Evolutionary conservation across 495 filamentous ascomycete species (phyloP).

Genomic region (Trichocladium antarcticum): DNA sequence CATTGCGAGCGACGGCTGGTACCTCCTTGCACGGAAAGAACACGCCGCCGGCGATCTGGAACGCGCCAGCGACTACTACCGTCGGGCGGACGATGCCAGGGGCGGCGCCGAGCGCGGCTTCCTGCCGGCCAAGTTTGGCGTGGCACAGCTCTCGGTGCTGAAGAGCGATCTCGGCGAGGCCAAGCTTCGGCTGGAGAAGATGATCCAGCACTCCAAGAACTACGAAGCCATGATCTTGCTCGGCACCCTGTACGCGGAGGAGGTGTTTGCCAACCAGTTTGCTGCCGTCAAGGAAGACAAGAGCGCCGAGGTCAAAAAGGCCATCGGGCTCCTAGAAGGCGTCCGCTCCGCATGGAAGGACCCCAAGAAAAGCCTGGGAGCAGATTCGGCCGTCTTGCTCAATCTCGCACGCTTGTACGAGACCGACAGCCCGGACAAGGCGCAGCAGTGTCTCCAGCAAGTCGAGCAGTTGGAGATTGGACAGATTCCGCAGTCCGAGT

Average conservation of each 20-base stretch:
- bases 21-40: conserved; percentile 77
- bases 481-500: conserved; percentile 55
- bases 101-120: conserved; percentile 81
- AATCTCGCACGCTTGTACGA: conserved; percentile 90
- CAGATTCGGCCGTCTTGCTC: conserved; percentile 80
- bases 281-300: conserved; percentile 77
- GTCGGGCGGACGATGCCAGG: conserved; percentile 75
- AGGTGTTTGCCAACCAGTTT: conserved; percentile 70
- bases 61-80: conserved; percentile 70
- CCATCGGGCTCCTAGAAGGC: conserved; percentile 65
- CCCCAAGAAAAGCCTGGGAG: conserved; percentile 59
- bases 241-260: conserved; percentile 82
- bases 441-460: conserved; percentile 77
- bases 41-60: conserved; percentile 60
- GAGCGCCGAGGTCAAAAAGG: conserved; percentile 66
- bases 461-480: conserved; percentile 80
- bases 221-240: conserved; percentile 86
- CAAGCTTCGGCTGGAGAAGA: conserved; percentile 87
- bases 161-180: conserved; percentile 79
- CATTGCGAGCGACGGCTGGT: conserved; percentile 94
- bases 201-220: conserved; percentile 72
- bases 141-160: conserved; percentile 74
- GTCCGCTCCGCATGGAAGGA: conserved; percentile 90
- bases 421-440: conserved; percentile 71
- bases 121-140: conserved; percentile 84